Evolutionary conservation across 164 flowering plant genomes (phyloP).

Genomic region (Macadamia tetraphylla): DNA sequence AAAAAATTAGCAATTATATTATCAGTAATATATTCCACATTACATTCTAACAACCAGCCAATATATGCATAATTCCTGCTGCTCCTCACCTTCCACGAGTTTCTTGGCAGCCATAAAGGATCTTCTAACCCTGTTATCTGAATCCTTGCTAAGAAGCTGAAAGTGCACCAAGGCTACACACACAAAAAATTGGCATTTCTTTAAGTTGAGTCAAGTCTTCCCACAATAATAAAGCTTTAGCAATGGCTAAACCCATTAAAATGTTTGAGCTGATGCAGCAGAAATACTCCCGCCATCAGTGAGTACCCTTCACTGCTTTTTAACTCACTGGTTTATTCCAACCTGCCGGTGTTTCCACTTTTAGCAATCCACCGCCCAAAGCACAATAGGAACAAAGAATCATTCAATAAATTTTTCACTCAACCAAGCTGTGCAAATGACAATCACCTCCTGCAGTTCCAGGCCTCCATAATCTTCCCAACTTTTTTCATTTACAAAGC

Average conservation of each 20-base stretch:
- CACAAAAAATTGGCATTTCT: constrained; percentile 5
- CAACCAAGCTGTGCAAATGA: constrained; percentile 8
- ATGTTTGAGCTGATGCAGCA: neutral
- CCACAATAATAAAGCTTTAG: neutral
- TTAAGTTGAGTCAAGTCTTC: neutral
- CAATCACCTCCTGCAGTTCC: neutral
- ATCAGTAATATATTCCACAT: neutral
- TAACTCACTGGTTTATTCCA: neutral
- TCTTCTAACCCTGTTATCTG: neutral
- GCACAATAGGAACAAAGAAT: neutral
- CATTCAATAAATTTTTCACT: constrained; percentile 8
- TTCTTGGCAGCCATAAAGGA: neutral
- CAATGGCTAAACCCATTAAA: neutral
- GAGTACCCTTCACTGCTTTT: neutral
- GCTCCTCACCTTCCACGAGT: neutral
- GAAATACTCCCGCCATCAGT: neutral
- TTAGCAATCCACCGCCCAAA: neutral
- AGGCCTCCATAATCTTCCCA: constrained; percentile 1
- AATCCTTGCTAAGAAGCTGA: neutral
- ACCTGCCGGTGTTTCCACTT: neutral
- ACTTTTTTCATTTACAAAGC: neutral
- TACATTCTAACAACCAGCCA: too few relatives aligned
- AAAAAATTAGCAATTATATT: constrained; percentile 3
- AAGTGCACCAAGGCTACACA: neutral
- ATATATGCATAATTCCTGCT: constrained; percentile 8